A percentile compares a stretch with the other conserved stretches of the same genome.
Evolutionary conservation across 176 grass and related monocot genomes (phyloP).

Genomic region (Puya raimondii): DNA sequence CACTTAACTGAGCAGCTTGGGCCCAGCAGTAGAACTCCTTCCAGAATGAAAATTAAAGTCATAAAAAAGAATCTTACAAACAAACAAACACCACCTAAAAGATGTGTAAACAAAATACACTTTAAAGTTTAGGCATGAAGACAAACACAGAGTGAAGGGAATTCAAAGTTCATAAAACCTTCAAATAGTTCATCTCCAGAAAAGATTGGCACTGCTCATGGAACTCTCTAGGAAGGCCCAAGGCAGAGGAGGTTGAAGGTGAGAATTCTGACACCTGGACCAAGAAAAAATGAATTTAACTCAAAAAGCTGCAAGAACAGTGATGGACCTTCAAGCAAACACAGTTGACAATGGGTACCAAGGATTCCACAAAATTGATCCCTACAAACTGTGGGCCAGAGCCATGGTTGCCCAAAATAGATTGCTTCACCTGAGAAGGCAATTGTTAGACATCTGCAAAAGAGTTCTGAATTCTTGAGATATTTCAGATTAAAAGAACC

Average conservation of each 20-base stretch:
- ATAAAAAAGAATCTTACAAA: conserved; percentile 14
- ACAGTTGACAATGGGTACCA: conserved; percentile 44
- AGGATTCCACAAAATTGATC: conserved; percentile 74
- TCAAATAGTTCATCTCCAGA: conserved; percentile 85
- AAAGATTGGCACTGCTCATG: conserved; percentile 74
- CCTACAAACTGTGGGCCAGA: conserved; percentile 57
- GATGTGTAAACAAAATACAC: neutral
- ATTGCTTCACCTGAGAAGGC: conserved; percentile 79
- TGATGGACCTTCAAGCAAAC: neutral
- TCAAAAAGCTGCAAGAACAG: conserved; percentile 7
- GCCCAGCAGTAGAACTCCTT: conserved; percentile 98
- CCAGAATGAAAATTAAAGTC: conserved; percentile 23
- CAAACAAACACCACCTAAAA: conserved; percentile 17
- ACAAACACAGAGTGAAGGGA: neutral
- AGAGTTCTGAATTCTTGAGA: neutral
- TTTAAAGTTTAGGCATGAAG: neutral
- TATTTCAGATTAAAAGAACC: neutral
- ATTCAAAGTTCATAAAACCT: conserved; percentile 34
- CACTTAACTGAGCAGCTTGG: conserved; percentile 62
- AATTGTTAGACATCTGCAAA: conserved; percentile 12
- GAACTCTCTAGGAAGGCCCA: conserved; percentile 86
- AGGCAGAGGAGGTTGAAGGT: conserved; percentile 78
- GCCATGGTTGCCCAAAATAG: conserved; percentile 54
- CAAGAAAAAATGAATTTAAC: conserved; percentile 17
- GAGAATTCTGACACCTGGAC: conserved; percentile 89